Conservation (phyloP, 305 asterid genomes). For the Euphrasia arctica region DNA sequence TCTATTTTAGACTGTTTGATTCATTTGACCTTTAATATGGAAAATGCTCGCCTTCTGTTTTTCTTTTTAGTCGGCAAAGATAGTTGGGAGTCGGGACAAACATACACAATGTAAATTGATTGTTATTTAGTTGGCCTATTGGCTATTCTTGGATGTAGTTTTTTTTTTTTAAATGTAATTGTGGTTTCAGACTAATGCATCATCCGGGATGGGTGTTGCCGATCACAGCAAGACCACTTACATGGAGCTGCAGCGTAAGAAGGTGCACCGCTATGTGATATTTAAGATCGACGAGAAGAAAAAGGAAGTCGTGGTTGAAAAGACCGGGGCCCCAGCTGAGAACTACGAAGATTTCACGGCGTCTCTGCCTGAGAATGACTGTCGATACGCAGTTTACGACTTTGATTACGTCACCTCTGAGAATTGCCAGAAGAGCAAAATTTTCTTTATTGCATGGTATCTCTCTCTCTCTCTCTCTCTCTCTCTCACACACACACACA, state of each 20-base stretch:
- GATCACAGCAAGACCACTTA: conserved; percentile 61
- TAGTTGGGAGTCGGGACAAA: too few species aligned
- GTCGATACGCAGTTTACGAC: conserved; percentile 80
- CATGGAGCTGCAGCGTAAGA: conserved; percentile 61
- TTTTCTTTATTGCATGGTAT: conserved; percentile 77
- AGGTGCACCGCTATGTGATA: conserved; percentile 60
- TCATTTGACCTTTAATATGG: too few species aligned
- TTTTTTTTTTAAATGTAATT: too few species aligned
- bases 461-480: not conserved
- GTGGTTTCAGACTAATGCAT: conserved; percentile 45
- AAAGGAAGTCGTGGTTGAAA: conserved; percentile 76
- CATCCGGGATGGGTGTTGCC: conserved; percentile 69
- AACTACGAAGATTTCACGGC: conserved; percentile 66
- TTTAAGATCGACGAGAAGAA: conserved; percentile 78
- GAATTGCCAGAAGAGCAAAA: conserved; percentile 82
- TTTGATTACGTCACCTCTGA: conserved; percentile 71
- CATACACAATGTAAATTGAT: too few species aligned
- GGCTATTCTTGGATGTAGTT: conserved; percentile 3
- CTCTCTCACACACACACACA: not conserved
- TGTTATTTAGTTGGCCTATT: not conserved
- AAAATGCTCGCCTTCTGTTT: too few species aligned
- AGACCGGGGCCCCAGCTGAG: conserved; percentile 66
- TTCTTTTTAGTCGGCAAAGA: too few species aligned
- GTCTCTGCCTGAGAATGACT: conserved; percentile 69
- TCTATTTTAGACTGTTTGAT: too few species aligned